Evolutionary conservation across 2,329 filamentous ascomycete genomes (phyloP), one percentile per base, ranked within the genome.

Genomic region (Penicillium sp.): DNA sequence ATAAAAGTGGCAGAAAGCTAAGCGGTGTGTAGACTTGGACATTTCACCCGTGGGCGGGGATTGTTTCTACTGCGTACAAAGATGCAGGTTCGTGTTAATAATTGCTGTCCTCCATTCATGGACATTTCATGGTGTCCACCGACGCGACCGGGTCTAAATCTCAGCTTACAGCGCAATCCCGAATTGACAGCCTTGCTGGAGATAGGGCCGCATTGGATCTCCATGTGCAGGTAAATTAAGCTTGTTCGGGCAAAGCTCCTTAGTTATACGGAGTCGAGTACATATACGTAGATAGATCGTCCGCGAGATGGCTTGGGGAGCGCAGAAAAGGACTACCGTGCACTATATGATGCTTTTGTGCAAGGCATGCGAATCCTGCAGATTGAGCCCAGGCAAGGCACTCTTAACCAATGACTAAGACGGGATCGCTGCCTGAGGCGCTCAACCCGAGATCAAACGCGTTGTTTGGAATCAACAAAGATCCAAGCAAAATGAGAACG

Each of bases 41-140:
- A 49, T 51, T 51, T 46, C 49, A 49, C 18, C 18, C 18, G 18
- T 3, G 18, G 18, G 18, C 24, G 11, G 2, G 22, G 42, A 27
- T 11, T 8, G 16, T 9, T 34, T 4, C 10, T 34, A n/a, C n/a
- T n/a, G n/a, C n/a, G n/a, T n/a, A 6, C 8, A 18, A 20, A 34
- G 31, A 14, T 32, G 4, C 6, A 34, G 31, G 14, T 34, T 16
- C 18, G 28, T 29, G 18, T 34, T 5, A 3, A 9, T 20, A 20
- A 34, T 34, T 34, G 31, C 31, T 16, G 16, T 18, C 8, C 31
- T 20, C 31, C 31, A 6, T 16, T 4, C 14, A 7, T 14, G 29
- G n/a, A n/a, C n/a, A n/a, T n/a, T n/a, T n/a, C n/a, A n/a, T n/a
- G n/a, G n/a, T 18, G 31, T 18, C 8, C 31, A 34, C 31, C 31